Evolutionary conservation across 163 green algal species (phyloP), one percentile per base, ranked within the genome.

Genomic region (Chlamydomonas reinhardtii): DNA sequence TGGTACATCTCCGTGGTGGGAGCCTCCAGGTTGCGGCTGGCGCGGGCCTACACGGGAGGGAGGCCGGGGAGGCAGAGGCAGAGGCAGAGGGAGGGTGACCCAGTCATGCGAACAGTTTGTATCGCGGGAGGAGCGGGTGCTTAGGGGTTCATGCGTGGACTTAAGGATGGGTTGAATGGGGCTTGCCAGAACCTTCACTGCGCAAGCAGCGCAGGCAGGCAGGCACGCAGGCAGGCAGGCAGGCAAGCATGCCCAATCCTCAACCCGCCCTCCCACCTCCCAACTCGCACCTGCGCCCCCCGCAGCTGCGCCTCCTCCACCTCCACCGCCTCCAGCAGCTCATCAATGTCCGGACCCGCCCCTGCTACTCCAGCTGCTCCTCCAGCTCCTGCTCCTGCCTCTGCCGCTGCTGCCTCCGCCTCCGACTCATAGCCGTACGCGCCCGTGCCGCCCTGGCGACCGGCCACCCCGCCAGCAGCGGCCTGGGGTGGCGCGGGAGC

Each of bases 1-100:
- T 74, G 78, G 85, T 96, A 97, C 96, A 99, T 98, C 86, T 98
- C 91, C 4, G 78, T 71, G 27, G 92, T 97, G 19, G 96, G 96
- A 4, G 89, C 83, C 74, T 97, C 95, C 14, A 79, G 27, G 11
- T 78, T 71, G 27, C 82, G 59, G 48, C 84, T 66, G 32, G 84
- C 81, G 32, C 73, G 66, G 24, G 80, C 74, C 85, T 80, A 59
- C n/a, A n/a, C n/a, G n/a, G n/a, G n/a, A n/a, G 14, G 35, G 39
- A 19, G 29, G 48, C 39, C 32, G 70, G 72, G 78, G 20, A 29
- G 11, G 37, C 16, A 25, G 22, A 11, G 65, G 54, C 6, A 17
- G 70, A 4, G 31, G 29, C 52, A 9, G 22, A 48, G 35, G 68
- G n/a, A n/a, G n/a, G n/a, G n/a, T n/a, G n/a, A n/a, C n/a, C n/a